phyloP scores from a whole-genome alignment of 2,329 filamentous ascomycete genomes.

The Aspergillus floridensis region DNA sequence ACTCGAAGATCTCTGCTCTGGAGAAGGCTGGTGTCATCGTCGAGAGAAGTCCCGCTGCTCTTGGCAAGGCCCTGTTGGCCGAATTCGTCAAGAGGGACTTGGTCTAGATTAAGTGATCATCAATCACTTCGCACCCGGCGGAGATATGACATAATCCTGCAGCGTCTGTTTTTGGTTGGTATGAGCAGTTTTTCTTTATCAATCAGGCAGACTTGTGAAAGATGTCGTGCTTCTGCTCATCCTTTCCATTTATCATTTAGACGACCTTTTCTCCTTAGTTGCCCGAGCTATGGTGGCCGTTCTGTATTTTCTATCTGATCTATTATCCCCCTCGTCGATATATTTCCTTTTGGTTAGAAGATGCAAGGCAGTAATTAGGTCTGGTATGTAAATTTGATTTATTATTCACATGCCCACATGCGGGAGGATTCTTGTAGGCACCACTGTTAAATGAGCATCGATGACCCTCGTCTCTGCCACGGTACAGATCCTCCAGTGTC shows the following conservation, averaged over 20 bases:
- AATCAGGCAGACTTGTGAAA: not conserved
- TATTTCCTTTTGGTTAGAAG: constrained; percentile 31
- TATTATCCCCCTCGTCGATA: constrained; percentile 20
- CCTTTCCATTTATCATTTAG: constrained; percentile 1
- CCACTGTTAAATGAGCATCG: too few relatives aligned
- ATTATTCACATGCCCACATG: not conserved
- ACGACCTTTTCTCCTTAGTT: constrained; percentile 9
- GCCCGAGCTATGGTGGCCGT: constrained; percentile 19
- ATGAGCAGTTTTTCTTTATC: not conserved
- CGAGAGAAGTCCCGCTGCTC: constrained; percentile 84
- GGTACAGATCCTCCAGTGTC: too few relatives aligned
- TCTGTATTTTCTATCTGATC: constrained; percentile 25
- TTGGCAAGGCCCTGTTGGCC: constrained; percentile 90
- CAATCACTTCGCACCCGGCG: not conserved
- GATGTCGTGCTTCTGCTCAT: not conserved
- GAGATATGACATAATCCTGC: constrained; percentile 3
- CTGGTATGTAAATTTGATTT: constrained; percentile 28
- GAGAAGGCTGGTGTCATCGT: constrained; percentile 93
- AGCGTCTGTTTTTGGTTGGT: not conserved
- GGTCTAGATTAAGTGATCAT: constrained; percentile 59
- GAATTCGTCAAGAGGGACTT: constrained; percentile 96
- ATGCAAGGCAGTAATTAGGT: constrained; percentile 36
- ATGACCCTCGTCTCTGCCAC: too few relatives aligned
- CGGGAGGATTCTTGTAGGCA: too few relatives aligned
- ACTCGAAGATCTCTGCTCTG: constrained; percentile 95